Base-by-base conservation (phyloP, 192 early-diverging fungal genomes). In the Dimargaris cristalligena region DNA sequence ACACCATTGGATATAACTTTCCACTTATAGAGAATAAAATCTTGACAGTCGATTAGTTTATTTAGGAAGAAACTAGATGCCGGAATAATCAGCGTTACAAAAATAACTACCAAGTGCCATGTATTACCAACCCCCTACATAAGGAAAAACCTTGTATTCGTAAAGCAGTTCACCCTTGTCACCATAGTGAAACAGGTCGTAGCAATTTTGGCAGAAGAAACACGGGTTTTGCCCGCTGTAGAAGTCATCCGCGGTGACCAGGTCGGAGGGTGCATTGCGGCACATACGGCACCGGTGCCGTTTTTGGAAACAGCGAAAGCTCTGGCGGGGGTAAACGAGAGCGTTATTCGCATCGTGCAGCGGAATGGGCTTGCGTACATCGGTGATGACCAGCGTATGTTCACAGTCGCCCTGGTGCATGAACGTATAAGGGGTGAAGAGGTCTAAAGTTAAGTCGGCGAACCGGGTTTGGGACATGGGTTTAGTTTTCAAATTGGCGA, bases 371-470 rank as follows among this genome's bases (percentile, higher is more conserved):
- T 65, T 68, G 14, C 84, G 74, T 30, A 83, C 38, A 51, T 82
- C 79, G 10, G 72, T 74, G 55, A 90, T 80, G 62, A 81, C 71
- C 34, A 90, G 35, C 28, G 84, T 69, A 55, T 90, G 88, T 62
- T 88, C 79, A 63, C 88, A 90, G 54, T 79, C 72, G 33, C 81
- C 88, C 70, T 88, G 86, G 61, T 90, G 88, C 11, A 81, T 74
- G 52, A 86, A 82, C 29, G 78, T 62, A 65, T 90, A 90, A 3
- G 82, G 81, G 46, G 76, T 66, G 48, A 81, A 76, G 44, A 84
- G 60, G 8, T 75, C 72, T 49, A 90, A 69, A 4, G 76, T 71
- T 22, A 90, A 65, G 44, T 86, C 82, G 32, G 68, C 61, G 49
- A 90, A 83, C 54, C 61, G 66, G 2, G 73, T 69, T 20, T 79